Evolutionary conservation across 1,284 basidiomycete species (phyloP), one percentile per base, ranked within the genome.

Genomic region (Bondarzewia mesenterica): DNA sequence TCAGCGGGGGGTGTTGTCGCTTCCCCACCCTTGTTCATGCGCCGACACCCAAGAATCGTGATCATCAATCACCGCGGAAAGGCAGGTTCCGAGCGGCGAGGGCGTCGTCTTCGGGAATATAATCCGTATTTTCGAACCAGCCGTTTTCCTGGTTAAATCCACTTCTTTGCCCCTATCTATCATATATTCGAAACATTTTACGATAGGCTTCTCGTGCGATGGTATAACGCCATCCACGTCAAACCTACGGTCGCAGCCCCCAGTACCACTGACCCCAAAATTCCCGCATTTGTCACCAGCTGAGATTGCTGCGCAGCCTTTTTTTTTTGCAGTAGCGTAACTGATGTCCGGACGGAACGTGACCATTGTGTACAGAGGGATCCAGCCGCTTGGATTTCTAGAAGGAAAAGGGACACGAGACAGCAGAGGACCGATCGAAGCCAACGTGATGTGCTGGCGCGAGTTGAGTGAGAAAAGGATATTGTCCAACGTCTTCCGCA

Each of bases 341-440:
- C 85, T 86, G 54, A 97, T 80, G 65, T 97, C 94, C 40, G 92
- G 90, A 36, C 93, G 79, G 72, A 99, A 99, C 35, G 95, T 97
- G 55, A 96, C 89, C 93, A 98, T 95, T 27, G 89, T 89, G 66
- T 99, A 99, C 47, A 96, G 74, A 45, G 91, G 89, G 50, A 91
- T 76, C 95, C 95, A 99, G 29, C 88, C 89, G 50, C 66, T 65
- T 35, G 84, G 80, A 47, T 71, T 64, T 46, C 64, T 60, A 51
- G 76, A 61, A 42, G 77, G 73, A 62, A 85, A 89, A 15, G 80
- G 69, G 44, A 71, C 67, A 18, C 53, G 52, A 25, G 58, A 50
- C 29, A 66, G 58, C 46, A 54, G 53, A 20, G 58, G 57, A 3
- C 53, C 52, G 16, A 59, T 58, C 37, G 47, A 55, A 45, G 47